A percentile compares a stretch with the other conserved stretches of the same genome.
phyloP scores from a whole-genome alignment of 202 grass and related monocot genomes.

The Hordeum pubiflorum region DNA sequence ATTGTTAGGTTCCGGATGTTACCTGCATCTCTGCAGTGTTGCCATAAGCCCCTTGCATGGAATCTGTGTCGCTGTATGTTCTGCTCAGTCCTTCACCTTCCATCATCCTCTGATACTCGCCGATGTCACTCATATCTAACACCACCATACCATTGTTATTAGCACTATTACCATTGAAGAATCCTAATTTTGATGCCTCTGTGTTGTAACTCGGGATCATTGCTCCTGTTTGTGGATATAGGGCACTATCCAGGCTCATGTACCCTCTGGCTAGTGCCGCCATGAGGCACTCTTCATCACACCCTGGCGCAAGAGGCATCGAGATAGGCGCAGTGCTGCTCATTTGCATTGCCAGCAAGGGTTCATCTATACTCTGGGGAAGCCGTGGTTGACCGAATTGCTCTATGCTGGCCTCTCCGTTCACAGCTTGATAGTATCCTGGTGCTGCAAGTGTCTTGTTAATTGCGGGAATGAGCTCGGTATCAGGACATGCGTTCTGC shows the following conservation, averaged over 20 bases:
- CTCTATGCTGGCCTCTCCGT: not conserved
- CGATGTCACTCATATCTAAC: conserved; percentile 26
- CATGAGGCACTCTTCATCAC: conserved; percentile 30
- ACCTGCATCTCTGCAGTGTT: conserved; percentile 64
- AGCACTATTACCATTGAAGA: conserved; percentile 35
- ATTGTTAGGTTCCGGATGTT: conserved; percentile 11
- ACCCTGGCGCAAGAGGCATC: conserved; percentile 36
- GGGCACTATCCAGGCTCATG: conserved; percentile 41
- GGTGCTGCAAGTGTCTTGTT: conserved; percentile 23
- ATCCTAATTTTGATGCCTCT: conserved; percentile 37
- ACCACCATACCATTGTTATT: conserved; percentile 30
- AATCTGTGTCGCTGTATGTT: conserved; percentile 37
- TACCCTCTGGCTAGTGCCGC: conserved; percentile 36
- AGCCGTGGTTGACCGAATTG: conserved; percentile 39
- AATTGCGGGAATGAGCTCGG: conserved; percentile 31
- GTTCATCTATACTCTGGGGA: conserved; percentile 24
- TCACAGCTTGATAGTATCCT: conserved; percentile 25
- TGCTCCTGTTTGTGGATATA: conserved; percentile 40
- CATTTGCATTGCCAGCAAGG: conserved; percentile 37
- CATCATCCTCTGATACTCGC: conserved; percentile 54
- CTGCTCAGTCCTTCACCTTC: conserved; percentile 32
- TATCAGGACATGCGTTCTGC: conserved; percentile 21
- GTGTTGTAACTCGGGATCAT: conserved; percentile 20
- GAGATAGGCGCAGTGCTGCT: conserved; percentile 14
- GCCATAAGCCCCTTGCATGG: conserved; percentile 41